Conservation (phyloP, 192 early-diverging fungal species). For the Funneliformis mosseae region DNA sequence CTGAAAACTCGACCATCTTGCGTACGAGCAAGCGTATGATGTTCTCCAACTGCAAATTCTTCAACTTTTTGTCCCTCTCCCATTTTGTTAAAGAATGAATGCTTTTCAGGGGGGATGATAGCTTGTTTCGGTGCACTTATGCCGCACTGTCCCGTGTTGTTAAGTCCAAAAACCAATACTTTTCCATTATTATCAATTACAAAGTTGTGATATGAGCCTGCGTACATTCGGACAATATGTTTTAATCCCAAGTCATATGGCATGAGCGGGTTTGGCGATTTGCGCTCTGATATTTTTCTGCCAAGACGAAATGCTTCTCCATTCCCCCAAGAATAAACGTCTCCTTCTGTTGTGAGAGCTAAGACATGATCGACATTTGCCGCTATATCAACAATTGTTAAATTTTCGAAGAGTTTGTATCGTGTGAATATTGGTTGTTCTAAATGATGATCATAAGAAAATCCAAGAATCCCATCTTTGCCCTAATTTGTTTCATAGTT, state of each 20-base stretch:
- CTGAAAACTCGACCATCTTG: slow-evolving; percentile 66
- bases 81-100: slow-evolving; percentile 54
- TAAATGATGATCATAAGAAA: slow-evolving; percentile 64
- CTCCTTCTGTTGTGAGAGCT: slow-evolving; percentile 69
- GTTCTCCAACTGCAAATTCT: slow-evolving; percentile 76
- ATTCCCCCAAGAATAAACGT: slow-evolving; percentile 88
- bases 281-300: slow-evolving; percentile 74
- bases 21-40: slow-evolving; percentile 83
- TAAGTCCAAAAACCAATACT: slow-evolving; percentile 85
- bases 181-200: slow-evolving; percentile 67
- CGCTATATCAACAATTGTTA: slow-evolving; percentile 73
- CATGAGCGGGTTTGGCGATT: slow-evolving; percentile 62
- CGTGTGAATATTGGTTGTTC: slow-evolving; percentile 64
- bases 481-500: background rate
- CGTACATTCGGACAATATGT: slow-evolving; percentile 66
- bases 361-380: slow-evolving; percentile 87
- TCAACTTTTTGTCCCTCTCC: slow-evolving; percentile 47
- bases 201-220: slow-evolving; percentile 86
- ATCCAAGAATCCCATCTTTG: background rate
- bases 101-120: slow-evolving; percentile 57
- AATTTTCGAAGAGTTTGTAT: slow-evolving; percentile 52
- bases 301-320: slow-evolving; percentile 90
- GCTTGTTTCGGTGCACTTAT: slow-evolving; percentile 30
- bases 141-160: slow-evolving; percentile 90
- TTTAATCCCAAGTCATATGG: slow-evolving; percentile 55